Evolutionary conservation across 176 grass and related monocot genomes (phyloP).

Genomic region (Zea mays): DNA sequence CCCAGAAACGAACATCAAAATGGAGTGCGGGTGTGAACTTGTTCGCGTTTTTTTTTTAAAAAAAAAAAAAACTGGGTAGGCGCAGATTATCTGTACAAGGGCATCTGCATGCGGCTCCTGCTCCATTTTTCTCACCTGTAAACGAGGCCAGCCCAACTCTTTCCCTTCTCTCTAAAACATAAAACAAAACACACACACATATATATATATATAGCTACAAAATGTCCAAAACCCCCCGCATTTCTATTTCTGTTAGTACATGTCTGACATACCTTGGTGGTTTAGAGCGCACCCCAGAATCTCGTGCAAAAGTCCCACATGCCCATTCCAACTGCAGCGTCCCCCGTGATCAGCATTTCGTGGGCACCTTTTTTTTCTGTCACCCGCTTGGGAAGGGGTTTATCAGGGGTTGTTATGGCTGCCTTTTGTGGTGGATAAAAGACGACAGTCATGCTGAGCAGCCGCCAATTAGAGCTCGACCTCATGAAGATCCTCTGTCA

Average conservation of each 20-base stretch:
- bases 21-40: background rate
- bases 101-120: constrained; percentile 41
- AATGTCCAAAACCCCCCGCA: constrained; percentile 21
- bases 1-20: background rate
- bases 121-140: constrained; percentile 27
- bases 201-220: constrained; percentile 42
- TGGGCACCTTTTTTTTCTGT: background rate
- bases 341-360: background rate
- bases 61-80: constrained; percentile 23
- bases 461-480: constrained; percentile 50
- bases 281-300: background rate
- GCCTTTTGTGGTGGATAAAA: background rate
- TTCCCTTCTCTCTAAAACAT: constrained; percentile 36
- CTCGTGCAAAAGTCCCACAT: background rate
- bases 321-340: background rate
- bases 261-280: background rate
- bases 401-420: constrained; percentile 1
- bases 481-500: constrained; percentile 69
- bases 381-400: background rate
- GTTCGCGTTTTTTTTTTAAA: constrained; percentile 1
- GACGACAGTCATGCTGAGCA: background rate
- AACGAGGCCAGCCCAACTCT: constrained; percentile 35
- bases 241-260: constrained; percentile 24
- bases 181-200: constrained; percentile 20
- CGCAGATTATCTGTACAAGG: constrained; percentile 52